Evolutionary conservation across 2,329 filamentous ascomycete genomes (phyloP).

Genomic region (Calonectria pteridis): DNA sequence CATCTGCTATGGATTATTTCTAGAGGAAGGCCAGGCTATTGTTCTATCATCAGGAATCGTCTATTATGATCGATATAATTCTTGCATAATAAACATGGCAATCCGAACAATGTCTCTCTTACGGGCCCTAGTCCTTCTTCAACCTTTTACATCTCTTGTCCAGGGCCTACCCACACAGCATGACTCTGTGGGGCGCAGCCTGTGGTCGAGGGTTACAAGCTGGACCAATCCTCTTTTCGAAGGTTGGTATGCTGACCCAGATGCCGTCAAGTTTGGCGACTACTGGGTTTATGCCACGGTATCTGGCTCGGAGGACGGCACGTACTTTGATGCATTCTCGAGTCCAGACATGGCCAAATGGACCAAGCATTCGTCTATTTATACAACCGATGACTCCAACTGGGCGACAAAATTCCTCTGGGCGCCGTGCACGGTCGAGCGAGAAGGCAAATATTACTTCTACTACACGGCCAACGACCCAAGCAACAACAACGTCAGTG

Average conservation of each 20-base stretch:
- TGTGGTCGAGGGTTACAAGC: not conserved
- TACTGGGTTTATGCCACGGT: not conserved
- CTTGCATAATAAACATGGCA: not conserved
- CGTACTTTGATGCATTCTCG: not conserved
- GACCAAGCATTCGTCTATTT: not conserved
- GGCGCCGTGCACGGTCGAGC: not conserved
- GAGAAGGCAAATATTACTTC: not conserved
- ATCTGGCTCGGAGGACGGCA: not conserved
- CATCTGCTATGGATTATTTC: not conserved
- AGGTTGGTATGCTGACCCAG: slow-evolving; percentile 6
- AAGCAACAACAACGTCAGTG: not conserved
- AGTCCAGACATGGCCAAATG: not conserved
- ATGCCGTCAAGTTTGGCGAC: not conserved
- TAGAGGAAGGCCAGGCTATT: not conserved
- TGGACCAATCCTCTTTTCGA: slow-evolving; percentile 10
- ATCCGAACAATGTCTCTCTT: not conserved
- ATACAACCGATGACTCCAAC: not conserved
- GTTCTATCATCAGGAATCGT: not conserved
- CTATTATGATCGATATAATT: not conserved
- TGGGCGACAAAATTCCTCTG: not conserved
- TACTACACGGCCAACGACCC: slow-evolving; percentile 7
- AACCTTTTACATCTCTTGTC: not conserved
- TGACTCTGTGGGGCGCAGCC: not conserved
- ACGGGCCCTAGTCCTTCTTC: not conserved
- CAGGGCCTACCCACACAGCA: not conserved